phyloP scores from a whole-genome alignment of 2,329 filamentous ascomycete species.

The Paracamarosporium sp. region DNA sequence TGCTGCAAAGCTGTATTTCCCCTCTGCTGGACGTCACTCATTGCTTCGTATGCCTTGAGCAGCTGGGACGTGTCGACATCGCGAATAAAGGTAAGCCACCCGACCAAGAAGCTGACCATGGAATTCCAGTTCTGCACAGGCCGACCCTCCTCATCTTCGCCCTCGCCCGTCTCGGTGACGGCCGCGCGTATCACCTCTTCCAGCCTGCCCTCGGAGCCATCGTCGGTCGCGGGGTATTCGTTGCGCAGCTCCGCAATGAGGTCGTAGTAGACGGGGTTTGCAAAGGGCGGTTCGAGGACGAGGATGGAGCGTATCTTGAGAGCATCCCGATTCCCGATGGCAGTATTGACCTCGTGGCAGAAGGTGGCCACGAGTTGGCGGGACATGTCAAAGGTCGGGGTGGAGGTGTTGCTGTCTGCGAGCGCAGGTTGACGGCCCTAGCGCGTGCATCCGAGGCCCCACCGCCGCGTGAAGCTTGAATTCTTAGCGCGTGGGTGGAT shows the following conservation, averaged over 20 bases:
- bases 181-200: constrained; percentile 29
- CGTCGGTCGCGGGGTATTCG: constrained; percentile 29
- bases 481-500: constrained; percentile 14
- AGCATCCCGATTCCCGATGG: constrained; percentile 30
- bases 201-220: constrained; percentile 27
- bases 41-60: constrained; percentile 74
- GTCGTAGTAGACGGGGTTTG: constrained; percentile 30
- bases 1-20: constrained; percentile 84
- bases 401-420: not conserved
- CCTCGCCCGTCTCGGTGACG: constrained; percentile 52
- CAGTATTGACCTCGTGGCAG: constrained; percentile 35
- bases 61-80: constrained; percentile 81
- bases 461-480: constrained; percentile 2
- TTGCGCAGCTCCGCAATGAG: constrained; percentile 33
- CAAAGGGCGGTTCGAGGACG: constrained; percentile 37
- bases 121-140: constrained; percentile 71
- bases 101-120: constrained; percentile 79
- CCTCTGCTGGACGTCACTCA: constrained; percentile 79
- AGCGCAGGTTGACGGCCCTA: not conserved
- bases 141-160: constrained; percentile 66
- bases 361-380: constrained; percentile 33
- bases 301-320: constrained; percentile 34
- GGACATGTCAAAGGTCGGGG: constrained; percentile 14
- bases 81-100: constrained; percentile 81
- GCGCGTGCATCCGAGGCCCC: not conserved